These are phyloP conservation scores for Trametes sp. DNA, from an alignment of 1,284 basidiomycete genomes.

Conservation along the genomic window DNA sequence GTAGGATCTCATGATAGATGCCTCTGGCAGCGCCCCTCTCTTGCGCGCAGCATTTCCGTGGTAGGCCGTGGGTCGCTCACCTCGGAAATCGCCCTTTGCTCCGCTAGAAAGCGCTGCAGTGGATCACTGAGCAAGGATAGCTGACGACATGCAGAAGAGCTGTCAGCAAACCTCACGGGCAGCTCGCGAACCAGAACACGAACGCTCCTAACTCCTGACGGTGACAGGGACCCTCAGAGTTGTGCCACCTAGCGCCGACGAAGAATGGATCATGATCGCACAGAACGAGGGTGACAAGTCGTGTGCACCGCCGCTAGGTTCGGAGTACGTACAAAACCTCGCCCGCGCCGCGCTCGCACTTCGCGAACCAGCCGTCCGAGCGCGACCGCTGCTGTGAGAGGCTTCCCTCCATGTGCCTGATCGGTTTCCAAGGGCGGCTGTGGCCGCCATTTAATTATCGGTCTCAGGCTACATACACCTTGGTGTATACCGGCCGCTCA, in stretches of 20 bases:
- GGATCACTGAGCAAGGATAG: no score
- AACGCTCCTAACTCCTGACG: constrained; percentile 2
- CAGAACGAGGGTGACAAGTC: constrained; percentile 23
- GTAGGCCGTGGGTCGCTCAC: background rate
- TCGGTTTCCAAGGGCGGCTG: constrained; percentile 23
- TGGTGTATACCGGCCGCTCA: background rate
- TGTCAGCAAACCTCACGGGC: constrained; percentile 1
- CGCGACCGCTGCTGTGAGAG: background rate
- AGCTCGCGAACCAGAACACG: constrained; percentile 3
- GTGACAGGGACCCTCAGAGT: background rate
- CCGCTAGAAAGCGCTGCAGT: no score
- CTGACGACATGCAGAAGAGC: constrained; percentile 1
- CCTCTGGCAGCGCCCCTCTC: background rate
- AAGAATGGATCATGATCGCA: constrained; percentile 13
- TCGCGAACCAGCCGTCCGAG: constrained; percentile 1
- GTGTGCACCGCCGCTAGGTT: constrained; percentile 14
- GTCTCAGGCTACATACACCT: background rate
- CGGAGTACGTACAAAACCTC: constrained; percentile 19
- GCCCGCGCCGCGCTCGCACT: constrained; percentile 10
- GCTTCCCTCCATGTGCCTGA: constrained; percentile 17
- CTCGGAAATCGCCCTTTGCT: background rate
- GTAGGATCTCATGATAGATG: constrained; percentile 9
- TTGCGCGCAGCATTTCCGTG: background rate
- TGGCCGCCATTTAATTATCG: background rate
- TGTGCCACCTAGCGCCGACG: background rate